Evolutionary conservation across 345 rosid genomes (phyloP), one percentile per base, ranked within the genome.

Genomic region (Aquilaria sinensis): DNA sequence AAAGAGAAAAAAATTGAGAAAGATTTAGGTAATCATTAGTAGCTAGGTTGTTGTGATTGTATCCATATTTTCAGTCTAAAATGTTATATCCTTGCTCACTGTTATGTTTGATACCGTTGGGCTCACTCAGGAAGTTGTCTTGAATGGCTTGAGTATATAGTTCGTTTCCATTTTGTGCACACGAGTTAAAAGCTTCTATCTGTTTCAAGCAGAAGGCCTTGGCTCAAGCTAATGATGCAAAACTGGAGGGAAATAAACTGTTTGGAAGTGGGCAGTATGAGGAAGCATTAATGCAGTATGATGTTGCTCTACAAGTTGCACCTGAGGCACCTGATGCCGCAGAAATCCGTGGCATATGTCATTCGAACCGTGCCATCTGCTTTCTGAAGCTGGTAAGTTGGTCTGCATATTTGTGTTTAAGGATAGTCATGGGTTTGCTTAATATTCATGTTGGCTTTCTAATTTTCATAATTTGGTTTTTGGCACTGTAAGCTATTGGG

Each of bases 331-430:
- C 89, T 1, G 72, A 57, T 0, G 58, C 92, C 0, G 58, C 54
- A 31, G 96, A 90, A 70, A 55, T 87, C 64, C 83, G 90, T 46
- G 82, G 96, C 23, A 79, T 84, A 46, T 94, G 97, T 66, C 83
- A 88, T 70, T 72, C 87, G n/a, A 94, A 91, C 73, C 89, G 90
- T 12, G 88, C 73, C 23, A 68, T 85, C 12, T 94, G 99, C 71
- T 87, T 87, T 74, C 70, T 85, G 64, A 91, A 87, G 67, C 70
- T 85, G 86, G 99, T 89, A 80, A 58, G 76, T 31, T 23, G 31
- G 11, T 37, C 46, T 16, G 30, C 37, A 2, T 15, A 10, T 2
- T 15, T 31, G 53, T 54, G 47, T 37, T 53, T 4, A 46, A 10
- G 10, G 51, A 23, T 16, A 9, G 33, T 51, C 1, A 10, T 31